Base-by-base conservation (phyloP, 2,329 filamentous ascomycete species). In the Karstenula rhodostoma region DNA sequence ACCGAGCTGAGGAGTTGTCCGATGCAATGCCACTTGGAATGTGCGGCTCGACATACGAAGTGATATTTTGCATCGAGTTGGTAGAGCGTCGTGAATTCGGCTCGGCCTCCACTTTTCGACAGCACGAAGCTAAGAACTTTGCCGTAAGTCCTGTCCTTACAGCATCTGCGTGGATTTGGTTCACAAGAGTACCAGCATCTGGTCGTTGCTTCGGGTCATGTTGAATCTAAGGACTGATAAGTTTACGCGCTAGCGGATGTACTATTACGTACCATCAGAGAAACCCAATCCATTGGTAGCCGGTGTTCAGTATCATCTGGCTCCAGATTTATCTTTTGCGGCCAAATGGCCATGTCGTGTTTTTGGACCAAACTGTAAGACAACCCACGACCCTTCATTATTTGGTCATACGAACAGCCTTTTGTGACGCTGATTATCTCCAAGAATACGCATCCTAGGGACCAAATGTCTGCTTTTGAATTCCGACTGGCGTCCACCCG, bases 361-460 rank as follows among this genome's bases (percentile, higher is more conserved):
- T 40, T 17, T 15, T n/a, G 9, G n/a, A 29, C 2, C 10, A 22
- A 48, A 17, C 27, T 22, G n/a, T 29, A 48, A 25, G 22, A 25
- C 44, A 48, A n/a, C 1, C 44, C 44, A 12, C n/a, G 4, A 25
- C 10, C 22, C n/a, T 40, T n/a, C 37, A 40, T 10, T 40, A 67
- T 46, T 40, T 67, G 59, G n/a, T 62, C 55, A 10, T 64, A 19
- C 3, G 63, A 35, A 40, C 57, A 61, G 33, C 65, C 65, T 49
- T 66, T 64, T 25, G 62, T 53, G 13, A 64, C 63, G 29, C 50
- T 65, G 46, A 67, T 32, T 8, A 68, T 54, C 32, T 68, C 66
- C 19, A 68, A 56, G 42, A 63, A 68, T 8, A 68, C 64, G 44
- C 61, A 61, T 5, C 66, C 66, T 13, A 68, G 52, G 3, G 59